A percentile compares a stretch with the other conserved stretches of the same genome.
phyloP scores from a whole-genome alignment of 192 early-diverging fungal genomes.

The Backusella psychrophila region DNA sequence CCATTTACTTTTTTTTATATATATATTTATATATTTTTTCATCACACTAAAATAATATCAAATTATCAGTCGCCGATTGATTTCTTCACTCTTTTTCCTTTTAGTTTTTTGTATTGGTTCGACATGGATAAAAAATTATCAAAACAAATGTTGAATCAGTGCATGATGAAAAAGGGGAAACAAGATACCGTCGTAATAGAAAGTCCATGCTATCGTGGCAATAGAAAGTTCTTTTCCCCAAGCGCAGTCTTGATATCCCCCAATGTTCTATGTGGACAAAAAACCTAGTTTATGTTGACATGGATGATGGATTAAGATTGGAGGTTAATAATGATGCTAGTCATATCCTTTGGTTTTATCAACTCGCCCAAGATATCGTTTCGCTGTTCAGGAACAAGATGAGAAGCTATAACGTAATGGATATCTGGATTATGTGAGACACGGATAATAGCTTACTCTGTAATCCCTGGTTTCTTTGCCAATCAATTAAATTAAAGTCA shows the following conservation, averaged over 20 bases:
- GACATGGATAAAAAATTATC: background rate
- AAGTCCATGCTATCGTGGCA: background rate
- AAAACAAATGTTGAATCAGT: background rate
- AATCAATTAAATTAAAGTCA: constrained; percentile 6
- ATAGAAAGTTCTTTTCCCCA: background rate
- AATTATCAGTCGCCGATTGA: constrained; percentile 5
- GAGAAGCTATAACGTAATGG: background rate
- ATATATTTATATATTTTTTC: background rate
- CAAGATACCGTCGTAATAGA: background rate
- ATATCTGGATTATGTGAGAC: background rate
- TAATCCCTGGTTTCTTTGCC: background rate
- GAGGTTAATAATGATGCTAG: background rate
- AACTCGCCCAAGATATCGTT: no score
- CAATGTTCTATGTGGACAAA: background rate
- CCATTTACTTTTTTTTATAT: background rate
- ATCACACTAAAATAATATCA: constrained; percentile 1
- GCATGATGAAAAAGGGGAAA: background rate
- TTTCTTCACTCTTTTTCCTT: background rate
- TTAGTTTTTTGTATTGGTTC: background rate
- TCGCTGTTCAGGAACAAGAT: no score
- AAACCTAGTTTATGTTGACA: background rate
- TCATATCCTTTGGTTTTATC: background rate
- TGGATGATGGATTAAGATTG: background rate
- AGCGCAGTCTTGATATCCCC: background rate
- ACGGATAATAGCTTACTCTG: background rate